Evolutionary conservation across 139 green algal species (phyloP).

Genomic region (Chlorella sp.): DNA sequence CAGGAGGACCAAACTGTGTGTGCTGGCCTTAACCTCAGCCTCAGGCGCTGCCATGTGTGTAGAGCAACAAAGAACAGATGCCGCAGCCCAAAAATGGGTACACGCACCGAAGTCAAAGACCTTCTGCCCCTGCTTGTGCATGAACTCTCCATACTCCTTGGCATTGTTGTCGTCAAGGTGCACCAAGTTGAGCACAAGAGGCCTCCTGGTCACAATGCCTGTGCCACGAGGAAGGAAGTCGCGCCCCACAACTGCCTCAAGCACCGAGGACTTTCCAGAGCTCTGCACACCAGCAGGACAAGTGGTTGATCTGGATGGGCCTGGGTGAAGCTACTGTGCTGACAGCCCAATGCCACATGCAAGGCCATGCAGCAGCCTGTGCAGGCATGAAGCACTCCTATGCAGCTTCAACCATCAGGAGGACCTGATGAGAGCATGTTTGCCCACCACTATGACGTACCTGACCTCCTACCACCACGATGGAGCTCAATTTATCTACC

Average conservation of each 20-base stretch:
- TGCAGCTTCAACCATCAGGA: too few species aligned
- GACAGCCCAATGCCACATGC: too few species aligned
- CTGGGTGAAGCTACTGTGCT: too few species aligned
- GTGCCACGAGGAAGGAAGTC: slow-evolving; percentile 91
- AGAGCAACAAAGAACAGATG: too few species aligned
- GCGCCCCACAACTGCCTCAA: slow-evolving; percentile 90
- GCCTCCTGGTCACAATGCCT: slow-evolving; percentile 90
- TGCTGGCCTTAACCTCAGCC: too few species aligned
- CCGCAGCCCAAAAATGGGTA: too few species aligned
- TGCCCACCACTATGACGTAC: slow-evolving; percentile 32
- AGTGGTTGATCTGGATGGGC: too few species aligned
- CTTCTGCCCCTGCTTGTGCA: slow-evolving; percentile 70
- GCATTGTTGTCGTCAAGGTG: slow-evolving; percentile 66
- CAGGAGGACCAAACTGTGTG: too few species aligned
- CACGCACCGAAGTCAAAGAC: slow-evolving; percentile 76
- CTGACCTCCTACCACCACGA: slow-evolving; percentile 89
- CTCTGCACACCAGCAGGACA: too few species aligned
- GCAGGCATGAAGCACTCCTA: background rate
- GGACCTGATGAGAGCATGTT: too few species aligned
- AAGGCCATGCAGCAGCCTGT: too few species aligned
- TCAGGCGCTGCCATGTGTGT: too few species aligned
- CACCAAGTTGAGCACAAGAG: slow-evolving; percentile 85
- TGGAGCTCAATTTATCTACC: slow-evolving; percentile 77
- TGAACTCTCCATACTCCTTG: slow-evolving; percentile 86
- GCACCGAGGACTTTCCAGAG: slow-evolving; percentile 89